These are phyloP conservation scores for Penicillium sp. DNA, from an alignment of 2,329 filamentous ascomycete genomes.

Conservation along the genomic window DNA sequence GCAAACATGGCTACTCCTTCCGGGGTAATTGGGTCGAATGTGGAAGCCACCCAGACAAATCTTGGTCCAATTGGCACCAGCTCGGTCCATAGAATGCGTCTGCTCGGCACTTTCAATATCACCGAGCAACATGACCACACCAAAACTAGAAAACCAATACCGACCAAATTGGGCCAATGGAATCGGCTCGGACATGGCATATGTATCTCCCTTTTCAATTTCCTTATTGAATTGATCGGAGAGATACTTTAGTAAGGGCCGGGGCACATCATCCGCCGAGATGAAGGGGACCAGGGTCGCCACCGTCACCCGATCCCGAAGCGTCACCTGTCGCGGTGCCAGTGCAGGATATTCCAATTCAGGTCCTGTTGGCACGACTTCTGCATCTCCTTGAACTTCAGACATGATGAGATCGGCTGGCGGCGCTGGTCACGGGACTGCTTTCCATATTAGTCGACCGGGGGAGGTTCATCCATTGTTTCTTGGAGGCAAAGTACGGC, in stretches of 20 bases:
- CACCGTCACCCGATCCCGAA: slow-evolving; percentile 80
- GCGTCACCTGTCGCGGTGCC: slow-evolving; percentile 74
- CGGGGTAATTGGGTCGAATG: slow-evolving; percentile 92
- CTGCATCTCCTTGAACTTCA: slow-evolving; percentile 41
- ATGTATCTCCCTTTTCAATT: slow-evolving; percentile 89
- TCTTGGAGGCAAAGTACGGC: slow-evolving; percentile 1
- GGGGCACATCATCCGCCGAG: slow-evolving; percentile 75
- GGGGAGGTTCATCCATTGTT: slow-evolving; percentile 4
- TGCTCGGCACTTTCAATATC: slow-evolving; percentile 68
- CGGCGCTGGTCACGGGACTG: slow-evolving; percentile 40
- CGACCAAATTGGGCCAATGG: slow-evolving; percentile 73
- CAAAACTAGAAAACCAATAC: slow-evolving; percentile 93
- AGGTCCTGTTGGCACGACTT: slow-evolving; percentile 34
- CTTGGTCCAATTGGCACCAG: slow-evolving; percentile 73
- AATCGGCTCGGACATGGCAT: slow-evolving; percentile 82
- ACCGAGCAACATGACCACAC: slow-evolving; percentile 83
- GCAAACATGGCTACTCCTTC: slow-evolving; percentile 86
- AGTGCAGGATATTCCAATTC: slow-evolving; percentile 68
- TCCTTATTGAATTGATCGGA: slow-evolving; percentile 85
- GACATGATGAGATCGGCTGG: slow-evolving; percentile 37
- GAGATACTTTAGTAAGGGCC: slow-evolving; percentile 74
- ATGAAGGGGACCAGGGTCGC: slow-evolving; percentile 84
- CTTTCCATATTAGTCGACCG: slow-evolving; percentile 36
- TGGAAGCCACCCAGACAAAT: slow-evolving; percentile 89
- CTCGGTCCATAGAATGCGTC: slow-evolving; percentile 51